Conservation (phyloP, 2,329 filamentous ascomycete species). For the Cytospora schulzeri region DNA sequence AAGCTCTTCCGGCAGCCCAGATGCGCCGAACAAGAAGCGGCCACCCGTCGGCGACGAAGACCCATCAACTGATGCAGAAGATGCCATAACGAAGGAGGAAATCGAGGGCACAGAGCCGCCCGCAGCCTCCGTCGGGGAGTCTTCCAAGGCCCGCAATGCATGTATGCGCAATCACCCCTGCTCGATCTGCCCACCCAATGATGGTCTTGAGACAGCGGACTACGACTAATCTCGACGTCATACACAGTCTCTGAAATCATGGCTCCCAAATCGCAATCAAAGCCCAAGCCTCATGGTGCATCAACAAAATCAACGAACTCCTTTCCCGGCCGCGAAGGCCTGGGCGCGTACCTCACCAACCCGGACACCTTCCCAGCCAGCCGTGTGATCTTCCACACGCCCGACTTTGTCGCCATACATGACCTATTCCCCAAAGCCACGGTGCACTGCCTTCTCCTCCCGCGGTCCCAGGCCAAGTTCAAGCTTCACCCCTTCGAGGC, state of each 20-base stretch:
- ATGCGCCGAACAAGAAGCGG: conserved; percentile 15
- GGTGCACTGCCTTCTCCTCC: conserved; percentile 86
- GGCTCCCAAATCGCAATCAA: conserved; percentile 43
- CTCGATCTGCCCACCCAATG: neutral
- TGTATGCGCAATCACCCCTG: no score
- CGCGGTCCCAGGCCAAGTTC: conserved; percentile 64
- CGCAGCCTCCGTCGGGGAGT: conserved; percentile 30
- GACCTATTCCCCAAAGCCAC: conserved; percentile 86
- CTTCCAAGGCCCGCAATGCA: conserved; percentile 41
- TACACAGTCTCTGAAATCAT: conserved; percentile 56
- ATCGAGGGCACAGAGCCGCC: conserved; percentile 39
- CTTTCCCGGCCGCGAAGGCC: conserved; percentile 56
- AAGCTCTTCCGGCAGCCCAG: conserved; percentile 1
- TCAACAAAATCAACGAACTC: conserved; percentile 27
- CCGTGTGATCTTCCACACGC: conserved; percentile 65
- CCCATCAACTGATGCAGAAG: conserved; percentile 34
- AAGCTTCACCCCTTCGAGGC: conserved; percentile 75
- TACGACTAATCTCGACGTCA: conserved; percentile 23
- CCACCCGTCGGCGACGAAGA: conserved; percentile 1
- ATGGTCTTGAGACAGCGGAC: neutral
- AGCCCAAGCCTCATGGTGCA: conserved; percentile 29
- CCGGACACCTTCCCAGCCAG: conserved; percentile 62
- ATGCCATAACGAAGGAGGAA: conserved; percentile 45
- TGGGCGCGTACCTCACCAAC: conserved; percentile 66
- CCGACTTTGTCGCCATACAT: conserved; percentile 74